phyloP scores from a whole-genome alignment of 2,329 filamentous ascomycete species.

The Colletotrichum sublineola region DNA sequence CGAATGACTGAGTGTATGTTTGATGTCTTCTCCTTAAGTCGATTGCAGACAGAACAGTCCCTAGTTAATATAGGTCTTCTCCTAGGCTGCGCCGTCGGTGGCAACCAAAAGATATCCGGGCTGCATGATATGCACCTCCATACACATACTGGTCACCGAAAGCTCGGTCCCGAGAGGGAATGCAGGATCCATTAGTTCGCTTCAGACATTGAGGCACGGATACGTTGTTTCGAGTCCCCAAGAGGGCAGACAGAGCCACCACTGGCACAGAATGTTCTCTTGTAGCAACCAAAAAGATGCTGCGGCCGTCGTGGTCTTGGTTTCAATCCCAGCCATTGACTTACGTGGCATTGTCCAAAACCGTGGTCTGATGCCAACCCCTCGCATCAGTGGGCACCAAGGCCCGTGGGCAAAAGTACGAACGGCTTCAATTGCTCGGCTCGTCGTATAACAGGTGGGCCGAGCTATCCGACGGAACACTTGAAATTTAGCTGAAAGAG shows the following conservation, averaged over 20 bases:
- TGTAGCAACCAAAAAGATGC: not conserved
- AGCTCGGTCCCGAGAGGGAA: conserved; percentile 25
- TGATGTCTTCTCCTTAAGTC: not conserved
- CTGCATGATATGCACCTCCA: not conserved
- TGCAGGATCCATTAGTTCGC: conserved; percentile 16
- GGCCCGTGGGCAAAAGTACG: conserved; percentile 3
- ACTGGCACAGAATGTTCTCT: not conserved
- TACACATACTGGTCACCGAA: not conserved
- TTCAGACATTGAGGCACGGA: conserved; percentile 34
- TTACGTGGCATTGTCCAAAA: conserved; percentile 26
- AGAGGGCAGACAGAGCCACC: not conserved
- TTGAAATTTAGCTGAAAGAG: not conserved
- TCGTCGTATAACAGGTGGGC: not conserved
- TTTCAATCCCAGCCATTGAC: conserved; percentile 5
- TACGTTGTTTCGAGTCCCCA: conserved; percentile 1
- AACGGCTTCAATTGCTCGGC: not conserved
- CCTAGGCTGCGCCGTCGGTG: no score
- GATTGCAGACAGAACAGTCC: not conserved
- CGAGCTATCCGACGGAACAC: not conserved
- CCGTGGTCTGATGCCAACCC: conserved; percentile 12
- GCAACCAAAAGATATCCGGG: not conserved
- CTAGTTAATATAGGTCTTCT: not conserved
- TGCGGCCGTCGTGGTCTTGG: not conserved
- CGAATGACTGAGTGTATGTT: not conserved
- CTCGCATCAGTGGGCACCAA: not conserved